A percentile compares a stretch with the other conserved stretches of the same genome.
Conservation (phyloP, 306 rosid genomes). For the Elaeagnus macrophylla region DNA sequence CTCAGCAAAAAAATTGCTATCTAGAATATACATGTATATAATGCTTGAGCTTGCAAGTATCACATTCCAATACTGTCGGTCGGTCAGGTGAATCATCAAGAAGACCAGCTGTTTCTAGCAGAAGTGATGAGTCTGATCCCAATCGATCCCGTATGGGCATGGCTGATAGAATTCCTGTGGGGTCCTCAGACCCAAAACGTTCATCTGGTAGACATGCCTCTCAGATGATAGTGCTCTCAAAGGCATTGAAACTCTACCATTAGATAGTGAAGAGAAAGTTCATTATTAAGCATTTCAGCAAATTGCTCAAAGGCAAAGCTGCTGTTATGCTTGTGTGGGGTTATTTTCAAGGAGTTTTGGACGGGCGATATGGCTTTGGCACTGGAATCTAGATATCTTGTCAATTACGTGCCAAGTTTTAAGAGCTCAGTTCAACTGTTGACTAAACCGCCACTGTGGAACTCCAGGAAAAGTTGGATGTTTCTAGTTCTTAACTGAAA, state of each 20-base stretch:
- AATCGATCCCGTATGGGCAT: conserved; percentile 48
- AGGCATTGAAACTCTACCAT: conserved; percentile 72
- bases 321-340: conserved; percentile 28
- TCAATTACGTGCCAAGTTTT: conserved; percentile 12
- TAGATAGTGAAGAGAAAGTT: conserved; percentile 71
- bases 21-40: neutral
- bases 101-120: conserved; percentile 69
- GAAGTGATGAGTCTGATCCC: conserved; percentile 68
- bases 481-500: neutral
- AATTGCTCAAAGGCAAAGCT: conserved; percentile 29
- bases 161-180: conserved; percentile 61
- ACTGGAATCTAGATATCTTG: conserved; percentile 19
- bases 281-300: conserved; percentile 32
- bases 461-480: conserved; percentile 6
- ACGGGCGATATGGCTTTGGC: conserved; percentile 26
- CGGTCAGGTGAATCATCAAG: conserved; percentile 81
- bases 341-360: conserved; percentile 13
- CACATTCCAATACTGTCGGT: conserved; percentile 46
- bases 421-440: conserved; percentile 24
- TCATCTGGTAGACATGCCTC: conserved; percentile 49
- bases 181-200: conserved; percentile 58
- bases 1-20: too few relatives aligned
- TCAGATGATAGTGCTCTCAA: conserved; percentile 52
- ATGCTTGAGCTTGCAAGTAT: conserved; percentile 37
- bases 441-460: conserved; percentile 18